Conservation (phyloP, 1,284 basidiomycete genomes). For the Fomitopsis betulina region DNA sequence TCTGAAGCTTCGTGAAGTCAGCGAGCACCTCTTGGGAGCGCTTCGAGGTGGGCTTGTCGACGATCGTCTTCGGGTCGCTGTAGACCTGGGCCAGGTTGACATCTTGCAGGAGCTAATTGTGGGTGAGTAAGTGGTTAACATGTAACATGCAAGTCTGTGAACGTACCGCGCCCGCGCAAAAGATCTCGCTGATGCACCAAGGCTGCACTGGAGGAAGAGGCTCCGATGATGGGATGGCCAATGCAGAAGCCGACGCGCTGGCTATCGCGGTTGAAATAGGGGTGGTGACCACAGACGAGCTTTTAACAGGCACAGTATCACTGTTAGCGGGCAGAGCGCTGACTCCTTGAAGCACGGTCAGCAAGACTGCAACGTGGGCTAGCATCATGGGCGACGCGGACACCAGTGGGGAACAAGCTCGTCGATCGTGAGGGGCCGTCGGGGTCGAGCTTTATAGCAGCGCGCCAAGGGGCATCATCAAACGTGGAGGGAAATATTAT, state of each 20-base stretch:
- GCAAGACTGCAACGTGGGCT: conserved; percentile 1
- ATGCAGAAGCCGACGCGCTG: conserved; percentile 58
- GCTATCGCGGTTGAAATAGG: conserved; percentile 60
- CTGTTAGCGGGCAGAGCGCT: conserved; percentile 19
- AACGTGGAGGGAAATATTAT: not conserved
- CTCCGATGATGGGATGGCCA: conserved; percentile 67
- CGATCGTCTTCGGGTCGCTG: conserved; percentile 84
- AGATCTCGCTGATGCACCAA: conserved; percentile 80
- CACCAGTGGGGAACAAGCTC: not conserved
- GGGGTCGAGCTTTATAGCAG: not conserved
- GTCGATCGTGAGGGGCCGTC: not conserved
- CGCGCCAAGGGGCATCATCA: not conserved
- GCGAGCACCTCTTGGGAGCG: conserved; percentile 60
- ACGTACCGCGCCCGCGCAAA: conserved; percentile 76
- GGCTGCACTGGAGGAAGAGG: conserved; percentile 67
- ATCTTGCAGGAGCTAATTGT: conserved; percentile 70
- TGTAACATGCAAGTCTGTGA: not conserved
- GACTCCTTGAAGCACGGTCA: conserved; percentile 13
- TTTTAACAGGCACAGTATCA: conserved; percentile 15
- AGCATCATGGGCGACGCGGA: conserved; percentile 1
- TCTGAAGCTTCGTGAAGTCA: conserved; percentile 60
- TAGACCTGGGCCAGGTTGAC: conserved; percentile 79
- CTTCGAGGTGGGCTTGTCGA: conserved; percentile 84
- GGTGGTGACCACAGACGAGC: conserved; percentile 13
- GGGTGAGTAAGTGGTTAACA: conserved; percentile 2